These are phyloP conservation scores for Saccharomycopsis guyanensis DNA, from an alignment of 805 yeast species.

Conservation along the genomic window DNA sequence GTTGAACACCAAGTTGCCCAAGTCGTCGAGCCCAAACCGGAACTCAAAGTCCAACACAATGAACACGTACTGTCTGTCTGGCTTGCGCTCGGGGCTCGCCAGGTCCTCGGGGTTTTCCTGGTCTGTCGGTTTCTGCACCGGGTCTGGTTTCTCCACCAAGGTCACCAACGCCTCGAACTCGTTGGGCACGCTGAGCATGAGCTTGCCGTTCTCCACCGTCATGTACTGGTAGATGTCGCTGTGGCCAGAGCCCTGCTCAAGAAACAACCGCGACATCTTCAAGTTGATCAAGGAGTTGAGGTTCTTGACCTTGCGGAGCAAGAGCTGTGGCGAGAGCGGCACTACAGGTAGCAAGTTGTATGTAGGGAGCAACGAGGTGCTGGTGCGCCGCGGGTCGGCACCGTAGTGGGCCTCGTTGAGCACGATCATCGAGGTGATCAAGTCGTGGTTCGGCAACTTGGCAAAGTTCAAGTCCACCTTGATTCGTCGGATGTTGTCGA, in stretches of 20 bases:
- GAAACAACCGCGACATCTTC: constrained; percentile 10
- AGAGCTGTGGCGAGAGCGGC: constrained; percentile 7
- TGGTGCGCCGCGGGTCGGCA: constrained; percentile 7
- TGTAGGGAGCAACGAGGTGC: constrained; percentile 13
- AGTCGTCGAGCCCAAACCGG: constrained; percentile 12
- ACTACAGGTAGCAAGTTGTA: constrained; percentile 11
- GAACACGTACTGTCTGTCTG: constrained; percentile 8
- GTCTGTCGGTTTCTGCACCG: not conserved
- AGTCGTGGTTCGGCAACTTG: constrained; percentile 85
- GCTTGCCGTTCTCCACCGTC: constrained; percentile 16
- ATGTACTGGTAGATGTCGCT: not conserved
- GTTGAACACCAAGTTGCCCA: constrained; percentile 11
- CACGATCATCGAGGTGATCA: constrained; percentile 82
- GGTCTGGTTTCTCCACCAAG: not conserved
- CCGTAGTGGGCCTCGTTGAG: constrained; percentile 46
- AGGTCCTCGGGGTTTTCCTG: too few species aligned
- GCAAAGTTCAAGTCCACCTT: constrained; percentile 36
- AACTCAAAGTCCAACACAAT: constrained; percentile 12
- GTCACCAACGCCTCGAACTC: constrained; percentile 19
- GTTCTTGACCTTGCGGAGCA: constrained; percentile 7
- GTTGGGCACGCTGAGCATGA: constrained; percentile 6
- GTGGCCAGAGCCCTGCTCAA: not conserved
- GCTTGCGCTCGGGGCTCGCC: not conserved
- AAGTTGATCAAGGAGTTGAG: constrained; percentile 15
- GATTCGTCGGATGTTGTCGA: constrained; percentile 34